Evolutionary conservation across 164 flowering plant species (phyloP).

Genomic region (Vitis labrusca): DNA sequence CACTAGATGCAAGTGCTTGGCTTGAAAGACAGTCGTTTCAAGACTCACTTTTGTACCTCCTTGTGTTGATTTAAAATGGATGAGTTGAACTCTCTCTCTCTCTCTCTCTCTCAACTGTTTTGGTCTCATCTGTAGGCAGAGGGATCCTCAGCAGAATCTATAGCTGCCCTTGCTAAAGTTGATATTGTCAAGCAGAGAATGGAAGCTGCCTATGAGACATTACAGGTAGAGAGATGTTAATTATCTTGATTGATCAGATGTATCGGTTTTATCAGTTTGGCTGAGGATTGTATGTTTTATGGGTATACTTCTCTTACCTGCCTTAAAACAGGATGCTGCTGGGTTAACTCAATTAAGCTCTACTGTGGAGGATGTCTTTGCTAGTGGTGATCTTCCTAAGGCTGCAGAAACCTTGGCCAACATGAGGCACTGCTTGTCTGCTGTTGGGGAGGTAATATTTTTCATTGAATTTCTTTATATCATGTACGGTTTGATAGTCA

Average conservation of each 20-base stretch:
- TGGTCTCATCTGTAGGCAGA: constrained; percentile 63
- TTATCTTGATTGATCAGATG: constrained; percentile 5
- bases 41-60: too few species aligned
- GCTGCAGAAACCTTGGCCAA: constrained; percentile 98
- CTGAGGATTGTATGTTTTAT: constrained; percentile 1
- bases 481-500: background rate
- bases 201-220: constrained; percentile 95
- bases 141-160: constrained; percentile 95
- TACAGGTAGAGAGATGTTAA: constrained; percentile 60
- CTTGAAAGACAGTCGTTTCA: too few species aligned
- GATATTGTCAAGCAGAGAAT: constrained; percentile 92
- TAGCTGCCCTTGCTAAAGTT: constrained; percentile 91
- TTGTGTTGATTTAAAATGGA: too few species aligned
- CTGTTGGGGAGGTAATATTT: constrained; percentile 89
- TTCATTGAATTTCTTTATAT: background rate
- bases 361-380: constrained; percentile 99
- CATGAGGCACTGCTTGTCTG: constrained; percentile 98
- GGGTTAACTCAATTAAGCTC: constrained; percentile 95
- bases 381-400: constrained; percentile 95
- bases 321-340: constrained; percentile 81
- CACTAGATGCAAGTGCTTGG: too few species aligned
- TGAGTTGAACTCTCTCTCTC: background rate
- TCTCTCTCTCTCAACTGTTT: background rate
- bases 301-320: background rate
- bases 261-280: background rate